Base-by-base conservation (phyloP, 1,139 yeast species). In the Geotrichum fermentans region DNA sequence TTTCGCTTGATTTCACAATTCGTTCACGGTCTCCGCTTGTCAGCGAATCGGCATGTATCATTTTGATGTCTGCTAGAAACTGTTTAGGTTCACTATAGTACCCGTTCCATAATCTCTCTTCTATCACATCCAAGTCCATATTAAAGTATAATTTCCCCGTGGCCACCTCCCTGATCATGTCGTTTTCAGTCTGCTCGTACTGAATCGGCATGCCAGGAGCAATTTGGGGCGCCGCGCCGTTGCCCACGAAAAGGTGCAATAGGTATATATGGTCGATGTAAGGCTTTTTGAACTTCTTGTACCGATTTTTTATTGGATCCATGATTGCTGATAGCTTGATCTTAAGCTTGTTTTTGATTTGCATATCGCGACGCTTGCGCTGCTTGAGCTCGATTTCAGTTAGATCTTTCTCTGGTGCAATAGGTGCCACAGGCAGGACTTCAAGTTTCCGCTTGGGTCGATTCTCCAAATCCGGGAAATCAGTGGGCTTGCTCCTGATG, bases 61-160 rank as follows among this genome's bases (percentile, higher is more conserved):
- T 75, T 62, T 82, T 87, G 45, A 94, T 77, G 62, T 94, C 98
- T 57, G 77, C 79, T 58, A 90, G 68, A 62, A 86, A 90, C 63
- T 92, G 97, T 57, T 80, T 83, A 13, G 98, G 97, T 60, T 90
- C 97, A 30, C 90, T 83, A 63, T 94, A 92, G 64, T 70, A 92
- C 0, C 98, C 98, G 66, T 92, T 92, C 98, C 98, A 92, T 49
- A 94, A 70, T 52, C 98, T 75, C 62, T 92, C 98, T 61, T 92
- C 99, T 43, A 94, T 80, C 17, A 89, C 82, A 63, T 92, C 98
- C 53, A 94, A 72, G 61, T 92, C 98, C 87, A 92, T 94, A 59
- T 92, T 92, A 68, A 75, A 76, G 63, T 73, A 92, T 56, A 73
- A 75, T 51, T 77, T 79, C 1, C 95, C 95, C 0, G 96, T 83